Base-by-base conservation (phyloP, 179 eudicot genomes). In the Corrigiola litoralis region DNA sequence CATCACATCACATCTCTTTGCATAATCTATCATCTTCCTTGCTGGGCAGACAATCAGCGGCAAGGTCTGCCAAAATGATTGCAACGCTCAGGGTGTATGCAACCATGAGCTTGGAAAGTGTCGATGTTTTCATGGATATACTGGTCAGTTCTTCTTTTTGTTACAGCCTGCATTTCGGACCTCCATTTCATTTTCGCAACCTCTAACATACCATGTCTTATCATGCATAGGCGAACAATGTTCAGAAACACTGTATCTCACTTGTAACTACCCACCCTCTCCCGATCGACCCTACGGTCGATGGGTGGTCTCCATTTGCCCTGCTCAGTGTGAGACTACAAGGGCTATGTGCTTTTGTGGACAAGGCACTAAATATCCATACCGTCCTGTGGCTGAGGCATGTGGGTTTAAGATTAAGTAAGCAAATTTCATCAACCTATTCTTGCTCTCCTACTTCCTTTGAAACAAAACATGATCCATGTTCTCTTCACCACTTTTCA, bases 331-430 rank as follows among this genome's bases (percentile, higher is more conserved):
- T 73, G 99, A 94, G 77, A 87, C 86, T 58, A 81, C 89, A 18
- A 77, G 88, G 83, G 91, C 99, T 38, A 81, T 90, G 90, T 94
- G 99, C 81, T 94, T 94, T 68, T 94, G 97, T 75, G 97, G 99
- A 42, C 84, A 90, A 84, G 94, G 86, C 58, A 83, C 99, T 65
- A 87, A 87, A 52, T 94, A 90, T 79, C 99, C 99, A 23, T 77
- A 83, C 65, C 99, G 99, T 25, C 99, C 95, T 34, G 87, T 79
- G 58, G 80, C 97, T 51, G 97, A 90, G 81, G 67, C 89, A 29
- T 94, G 99, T 71, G 99, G 97, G 18, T 94, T 94, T 74, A 63
- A 67, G 75, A 38, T 82, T 58, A 79, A 70, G 99, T 90, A 88
- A 74, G 89, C 54, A 58, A 58, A 38, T 25, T 20, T 51, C 68